Percentiles rank a stretch among this genome's conserved stretches.
These are phyloP conservation scores for Fraxinus nigra DNA, from an alignment of 305 asterid species.

Conservation along the genomic window DNA sequence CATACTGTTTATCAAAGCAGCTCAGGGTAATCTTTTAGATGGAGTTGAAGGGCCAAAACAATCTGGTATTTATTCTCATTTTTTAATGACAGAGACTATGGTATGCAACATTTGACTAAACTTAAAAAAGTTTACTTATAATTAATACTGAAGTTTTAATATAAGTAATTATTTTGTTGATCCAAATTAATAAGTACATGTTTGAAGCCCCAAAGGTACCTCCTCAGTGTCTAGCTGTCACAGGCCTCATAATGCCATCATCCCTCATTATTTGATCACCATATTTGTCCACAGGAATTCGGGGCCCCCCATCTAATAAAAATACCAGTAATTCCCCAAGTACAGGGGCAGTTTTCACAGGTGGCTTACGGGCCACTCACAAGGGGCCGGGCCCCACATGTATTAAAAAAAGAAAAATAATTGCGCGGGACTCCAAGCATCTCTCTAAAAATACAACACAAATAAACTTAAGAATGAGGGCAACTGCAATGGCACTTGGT, in stretches of 20 bases:
- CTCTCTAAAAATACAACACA: too few relatives aligned
- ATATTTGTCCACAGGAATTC: constrained; percentile 32
- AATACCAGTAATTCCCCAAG: constrained; percentile 8
- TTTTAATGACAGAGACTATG: constrained; percentile 6
- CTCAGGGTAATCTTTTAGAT: constrained; percentile 38
- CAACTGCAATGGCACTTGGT: constrained; percentile 83
- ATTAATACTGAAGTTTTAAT: background rate
- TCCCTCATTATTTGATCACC: constrained; percentile 4
- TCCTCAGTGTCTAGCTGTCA: background rate
- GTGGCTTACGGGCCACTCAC: too few relatives aligned
- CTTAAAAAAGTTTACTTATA: background rate
- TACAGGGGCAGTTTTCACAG: too few relatives aligned
- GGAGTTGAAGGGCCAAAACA: constrained; percentile 36
- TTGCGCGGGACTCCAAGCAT: too few relatives aligned
- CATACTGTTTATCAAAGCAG: constrained; percentile 29
- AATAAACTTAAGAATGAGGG: constrained; percentile 63
- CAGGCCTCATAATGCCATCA: background rate
- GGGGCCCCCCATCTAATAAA: constrained; percentile 38
- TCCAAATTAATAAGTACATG: background rate
- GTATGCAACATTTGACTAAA: background rate
- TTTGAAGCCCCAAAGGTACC: background rate
- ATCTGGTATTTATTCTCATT: constrained; percentile 47
- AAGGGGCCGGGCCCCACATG: too few relatives aligned
- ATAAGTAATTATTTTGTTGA: background rate
- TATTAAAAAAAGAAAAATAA: too few relatives aligned